Evolutionary conservation across 2,329 filamentous ascomycete genomes (phyloP).

Genomic region (Hirsutella minnesotensis): DNA sequence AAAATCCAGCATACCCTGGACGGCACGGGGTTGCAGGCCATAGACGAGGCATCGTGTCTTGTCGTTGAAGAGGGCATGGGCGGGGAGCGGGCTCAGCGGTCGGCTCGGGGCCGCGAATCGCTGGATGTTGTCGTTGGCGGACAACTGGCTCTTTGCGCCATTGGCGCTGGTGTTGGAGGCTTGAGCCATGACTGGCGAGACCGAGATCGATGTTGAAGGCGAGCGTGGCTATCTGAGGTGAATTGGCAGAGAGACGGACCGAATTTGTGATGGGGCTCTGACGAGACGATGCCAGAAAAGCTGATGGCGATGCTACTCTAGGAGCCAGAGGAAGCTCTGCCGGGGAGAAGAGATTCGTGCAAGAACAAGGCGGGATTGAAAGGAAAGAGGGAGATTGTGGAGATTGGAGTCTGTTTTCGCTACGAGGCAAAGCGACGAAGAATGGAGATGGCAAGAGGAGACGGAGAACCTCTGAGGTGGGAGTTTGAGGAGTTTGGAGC

Average conservation of each 20-base stretch:
- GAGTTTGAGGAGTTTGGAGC: constrained; percentile 15
- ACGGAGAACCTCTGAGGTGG: not conserved
- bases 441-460: constrained; percentile 4
- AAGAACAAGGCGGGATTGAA: constrained; percentile 5
- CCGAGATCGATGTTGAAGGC: constrained; percentile 7
- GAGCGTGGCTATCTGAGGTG: constrained; percentile 1
- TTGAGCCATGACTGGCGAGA: constrained; percentile 33
- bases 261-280: not conserved
- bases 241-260: constrained; percentile 4
- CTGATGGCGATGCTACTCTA: not conserved
- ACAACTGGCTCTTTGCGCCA: constrained; percentile 41
- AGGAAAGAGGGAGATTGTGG: constrained; percentile 4
- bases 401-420: not conserved
- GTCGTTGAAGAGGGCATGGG: constrained; percentile 92
- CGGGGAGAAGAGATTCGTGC: not conserved
- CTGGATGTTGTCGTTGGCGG: constrained; percentile 97
- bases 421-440: constrained; percentile 1
- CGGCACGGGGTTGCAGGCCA: constrained; percentile 89
- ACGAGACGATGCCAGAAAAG: not conserved
- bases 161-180: constrained; percentile 36
- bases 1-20: constrained; percentile 94
- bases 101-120: constrained; percentile 90
- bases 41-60: constrained; percentile 99
- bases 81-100: constrained; percentile 75
- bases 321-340: constrained; percentile 5